These are phyloP conservation scores for Metschnikowia hibisci DNA, from an alignment of 805 yeast species.

Conservation along the genomic window DNA sequence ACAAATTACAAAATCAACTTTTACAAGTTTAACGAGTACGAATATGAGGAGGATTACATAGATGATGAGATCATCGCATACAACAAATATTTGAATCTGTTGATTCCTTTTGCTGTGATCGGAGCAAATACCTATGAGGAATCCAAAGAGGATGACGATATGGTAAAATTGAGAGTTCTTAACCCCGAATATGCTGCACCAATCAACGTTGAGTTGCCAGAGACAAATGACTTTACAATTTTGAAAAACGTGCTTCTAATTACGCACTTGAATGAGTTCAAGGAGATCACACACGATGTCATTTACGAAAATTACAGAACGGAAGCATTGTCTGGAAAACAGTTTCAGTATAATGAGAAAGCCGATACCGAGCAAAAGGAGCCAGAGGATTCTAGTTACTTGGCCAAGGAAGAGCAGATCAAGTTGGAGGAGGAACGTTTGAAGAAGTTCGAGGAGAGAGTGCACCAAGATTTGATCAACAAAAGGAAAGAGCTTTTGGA, in stretches of 20 bases:
- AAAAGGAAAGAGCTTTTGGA: conserved; percentile 80
- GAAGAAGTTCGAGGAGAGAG: conserved; percentile 80
- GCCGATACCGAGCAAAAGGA: conserved; percentile 8
- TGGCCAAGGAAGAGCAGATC: conserved; percentile 82
- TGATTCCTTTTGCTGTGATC: conserved; percentile 64
- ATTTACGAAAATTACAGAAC: conserved; percentile 89
- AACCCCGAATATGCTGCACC: conserved; percentile 48
- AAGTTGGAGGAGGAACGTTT: conserved; percentile 85
- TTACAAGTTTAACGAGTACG: conserved; percentile 65
- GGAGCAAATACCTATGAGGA: conserved; percentile 64
- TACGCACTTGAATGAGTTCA: conserved; percentile 82
- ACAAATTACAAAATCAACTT: conserved; percentile 65
- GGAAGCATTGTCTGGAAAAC: conserved; percentile 69
- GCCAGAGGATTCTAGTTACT: conserved; percentile 24
- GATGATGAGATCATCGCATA: conserved; percentile 65
- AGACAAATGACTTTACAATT: conserved; percentile 73
- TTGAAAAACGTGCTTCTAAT: conserved; percentile 76
- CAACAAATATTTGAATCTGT: conserved; percentile 58
- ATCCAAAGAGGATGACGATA: conserved; percentile 30
- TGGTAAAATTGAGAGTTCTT: conserved; percentile 51
- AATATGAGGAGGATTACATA: conserved; percentile 45
- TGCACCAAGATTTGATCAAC: conserved; percentile 77
- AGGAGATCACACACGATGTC: conserved; percentile 82
- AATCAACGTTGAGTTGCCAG: conserved; percentile 65
- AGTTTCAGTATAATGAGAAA: conserved; percentile 34